These are phyloP conservation scores for Saccharomycopsis sp. DNA, from an alignment of 805 yeast species.

Conservation along the genomic window DNA sequence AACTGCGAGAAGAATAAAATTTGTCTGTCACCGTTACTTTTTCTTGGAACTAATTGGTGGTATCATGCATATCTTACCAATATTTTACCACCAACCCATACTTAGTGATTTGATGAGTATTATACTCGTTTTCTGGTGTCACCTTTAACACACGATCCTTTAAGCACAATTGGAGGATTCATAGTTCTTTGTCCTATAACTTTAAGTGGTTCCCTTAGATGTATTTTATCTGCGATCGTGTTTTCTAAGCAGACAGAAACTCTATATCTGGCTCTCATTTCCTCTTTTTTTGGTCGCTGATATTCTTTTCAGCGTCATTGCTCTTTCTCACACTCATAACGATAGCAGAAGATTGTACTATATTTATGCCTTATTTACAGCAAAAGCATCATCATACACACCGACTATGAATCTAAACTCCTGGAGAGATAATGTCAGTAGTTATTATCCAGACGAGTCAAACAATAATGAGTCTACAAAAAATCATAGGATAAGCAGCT, in stretches of 20 bases:
- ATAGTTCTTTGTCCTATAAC: no score
- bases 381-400: neutral
- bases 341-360: no score
- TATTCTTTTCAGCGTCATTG: neutral
- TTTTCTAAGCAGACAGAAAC: neutral
- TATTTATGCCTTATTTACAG: neutral
- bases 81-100: neutral
- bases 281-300: neutral
- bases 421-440: neutral
- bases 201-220: no score
- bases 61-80: neutral
- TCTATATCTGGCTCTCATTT: neutral
- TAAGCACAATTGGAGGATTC: no score
- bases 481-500: neutral
- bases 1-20: neutral
- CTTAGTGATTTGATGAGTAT: neutral
- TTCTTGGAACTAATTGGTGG: neutral
- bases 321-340: neutral
- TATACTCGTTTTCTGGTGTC: neutral
- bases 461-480: neutral
- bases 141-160: no score
- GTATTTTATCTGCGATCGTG: no score
- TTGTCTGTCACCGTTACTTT: neutral
- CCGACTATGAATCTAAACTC: neutral
- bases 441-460: neutral